These are phyloP conservation scores for Zygnema cylindricum DNA, from an alignment of 139 green algal species.

Conservation along the genomic window DNA sequence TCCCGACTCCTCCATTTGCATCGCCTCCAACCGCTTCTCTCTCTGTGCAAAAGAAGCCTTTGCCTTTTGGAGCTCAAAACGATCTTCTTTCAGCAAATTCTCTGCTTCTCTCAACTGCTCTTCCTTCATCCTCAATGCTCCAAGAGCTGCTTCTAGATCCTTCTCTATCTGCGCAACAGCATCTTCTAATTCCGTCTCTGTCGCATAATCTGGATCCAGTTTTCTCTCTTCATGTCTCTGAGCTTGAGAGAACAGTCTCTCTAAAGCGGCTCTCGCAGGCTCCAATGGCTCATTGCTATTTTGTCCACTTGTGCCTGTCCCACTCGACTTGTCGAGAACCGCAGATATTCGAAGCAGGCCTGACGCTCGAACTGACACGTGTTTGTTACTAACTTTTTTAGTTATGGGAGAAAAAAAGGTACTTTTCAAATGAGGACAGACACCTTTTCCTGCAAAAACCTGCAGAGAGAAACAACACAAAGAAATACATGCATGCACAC, in stretches of 20 bases:
- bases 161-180: constrained; percentile 43
- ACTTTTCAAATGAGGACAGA: background rate
- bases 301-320: background rate
- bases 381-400: background rate
- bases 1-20: background rate
- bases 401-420: background rate
- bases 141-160: constrained; percentile 36
- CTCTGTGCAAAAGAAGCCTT: constrained; percentile 16
- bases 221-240: constrained; percentile 46
- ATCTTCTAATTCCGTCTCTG: constrained; percentile 38
- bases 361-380: background rate
- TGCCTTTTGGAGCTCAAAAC: constrained; percentile 11
- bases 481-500: background rate
- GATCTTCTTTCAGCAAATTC: constrained; percentile 22
- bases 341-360: background rate
- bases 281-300: constrained; percentile 29
- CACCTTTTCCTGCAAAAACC: background rate
- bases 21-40: constrained; percentile 24
- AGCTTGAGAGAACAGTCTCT: constrained; percentile 44
- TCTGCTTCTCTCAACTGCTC: constrained; percentile 45
- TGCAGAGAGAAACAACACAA: background rate
- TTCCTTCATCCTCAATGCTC: constrained; percentile 39
- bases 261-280: constrained; percentile 11
- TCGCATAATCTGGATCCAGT: background rate
- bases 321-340: constrained; percentile 25